Conservation (phyloP, 495 filamentous ascomycete genomes). For the Antarctomyces pellizariae region DNA sequence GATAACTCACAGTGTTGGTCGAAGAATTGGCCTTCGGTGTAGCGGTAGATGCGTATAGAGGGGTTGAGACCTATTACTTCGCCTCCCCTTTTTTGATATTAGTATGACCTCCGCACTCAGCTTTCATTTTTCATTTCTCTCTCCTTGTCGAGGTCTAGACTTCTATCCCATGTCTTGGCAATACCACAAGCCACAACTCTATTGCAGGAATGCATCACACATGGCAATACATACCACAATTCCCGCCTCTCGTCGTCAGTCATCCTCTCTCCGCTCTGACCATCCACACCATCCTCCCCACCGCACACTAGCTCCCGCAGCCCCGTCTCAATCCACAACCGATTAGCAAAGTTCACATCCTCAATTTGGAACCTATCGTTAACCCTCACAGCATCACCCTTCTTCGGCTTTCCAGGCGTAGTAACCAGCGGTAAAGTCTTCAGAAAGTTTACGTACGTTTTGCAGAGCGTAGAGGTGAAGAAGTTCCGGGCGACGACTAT, state of each 20-base stretch:
- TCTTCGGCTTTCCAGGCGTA: slow-evolving; percentile 65
- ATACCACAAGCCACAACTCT: too few relatives aligned
- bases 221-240: slow-evolving; percentile 12
- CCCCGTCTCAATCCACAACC: slow-evolving; percentile 43
- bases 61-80: slow-evolving; percentile 67
- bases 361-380: slow-evolving; percentile 81
- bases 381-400: slow-evolving; percentile 62
- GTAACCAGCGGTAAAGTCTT: slow-evolving; percentile 51
- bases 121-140: slow-evolving; percentile 2
- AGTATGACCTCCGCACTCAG: too few relatives aligned
- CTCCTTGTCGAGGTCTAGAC: too few relatives aligned
- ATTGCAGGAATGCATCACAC: too few relatives aligned
- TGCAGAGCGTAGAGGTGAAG: slow-evolving; percentile 59
- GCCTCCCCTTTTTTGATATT: slow-evolving; percentile 39
- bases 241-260: slow-evolving; percentile 12
- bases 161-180: too few relatives aligned
- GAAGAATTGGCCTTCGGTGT: slow-evolving; percentile 69
- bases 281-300: slow-evolving; percentile 12
- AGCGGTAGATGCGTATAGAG: slow-evolving; percentile 84
- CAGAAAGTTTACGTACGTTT: slow-evolving; percentile 58
- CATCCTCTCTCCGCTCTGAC: slow-evolving; percentile 7
- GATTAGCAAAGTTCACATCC: slow-evolving; percentile 50
- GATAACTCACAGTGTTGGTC: slow-evolving; percentile 53
- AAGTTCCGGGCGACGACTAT: slow-evolving; percentile 58
- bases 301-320: slow-evolving; percentile 26